These are phyloP conservation scores for Pseudogymnoascus sp. DNA, from an alignment of 2,329 filamentous ascomycete genomes.

Conservation along the genomic window DNA sequence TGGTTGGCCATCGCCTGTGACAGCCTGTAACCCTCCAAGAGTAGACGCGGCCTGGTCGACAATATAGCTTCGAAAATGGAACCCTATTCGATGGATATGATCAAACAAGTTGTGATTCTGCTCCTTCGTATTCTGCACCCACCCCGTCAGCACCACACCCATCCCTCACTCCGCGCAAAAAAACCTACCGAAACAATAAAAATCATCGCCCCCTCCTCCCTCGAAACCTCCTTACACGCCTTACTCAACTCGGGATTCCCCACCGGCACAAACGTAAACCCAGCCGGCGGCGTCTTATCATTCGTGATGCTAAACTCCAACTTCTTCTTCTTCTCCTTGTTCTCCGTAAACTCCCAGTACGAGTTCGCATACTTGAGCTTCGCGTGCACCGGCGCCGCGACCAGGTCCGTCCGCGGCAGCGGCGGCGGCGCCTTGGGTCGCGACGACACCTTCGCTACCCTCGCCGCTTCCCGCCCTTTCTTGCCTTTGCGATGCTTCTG, in stretches of 20 bases:
- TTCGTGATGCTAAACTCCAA: constrained; percentile 41
- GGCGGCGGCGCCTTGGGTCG: constrained; percentile 20
- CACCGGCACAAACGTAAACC: constrained; percentile 55
- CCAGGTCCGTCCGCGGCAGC: constrained; percentile 24
- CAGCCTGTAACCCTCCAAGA: constrained; percentile 25
- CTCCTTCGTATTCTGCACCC: constrained; percentile 20
- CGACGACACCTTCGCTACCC: constrained; percentile 20
- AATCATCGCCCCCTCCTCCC: constrained; percentile 54
- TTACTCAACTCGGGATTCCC: constrained; percentile 54
- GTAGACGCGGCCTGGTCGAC: constrained; percentile 44
- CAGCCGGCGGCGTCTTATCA: constrained; percentile 45
- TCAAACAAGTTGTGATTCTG: constrained; percentile 25
- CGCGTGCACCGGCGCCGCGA: constrained; percentile 26
- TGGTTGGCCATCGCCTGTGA: constrained; percentile 19
- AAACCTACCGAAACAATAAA: constrained; percentile 58
- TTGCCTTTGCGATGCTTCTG: constrained; percentile 10
- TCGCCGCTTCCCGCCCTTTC: constrained; percentile 18
- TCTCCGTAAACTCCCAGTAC: constrained; percentile 58
- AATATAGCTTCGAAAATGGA: constrained; percentile 51
- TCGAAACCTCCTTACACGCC: constrained; percentile 56
- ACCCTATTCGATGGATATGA: constrained; percentile 52
- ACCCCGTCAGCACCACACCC: neutral
- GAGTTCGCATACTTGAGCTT: constrained; percentile 42
- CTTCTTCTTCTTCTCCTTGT: constrained; percentile 56
- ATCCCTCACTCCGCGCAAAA: neutral